Percentiles rank a stretch among this genome's conserved stretches.
Evolutionary conservation across 2,329 filamentous ascomycete genomes (phyloP).

Genomic region (Parascedosporium putredinis): DNA sequence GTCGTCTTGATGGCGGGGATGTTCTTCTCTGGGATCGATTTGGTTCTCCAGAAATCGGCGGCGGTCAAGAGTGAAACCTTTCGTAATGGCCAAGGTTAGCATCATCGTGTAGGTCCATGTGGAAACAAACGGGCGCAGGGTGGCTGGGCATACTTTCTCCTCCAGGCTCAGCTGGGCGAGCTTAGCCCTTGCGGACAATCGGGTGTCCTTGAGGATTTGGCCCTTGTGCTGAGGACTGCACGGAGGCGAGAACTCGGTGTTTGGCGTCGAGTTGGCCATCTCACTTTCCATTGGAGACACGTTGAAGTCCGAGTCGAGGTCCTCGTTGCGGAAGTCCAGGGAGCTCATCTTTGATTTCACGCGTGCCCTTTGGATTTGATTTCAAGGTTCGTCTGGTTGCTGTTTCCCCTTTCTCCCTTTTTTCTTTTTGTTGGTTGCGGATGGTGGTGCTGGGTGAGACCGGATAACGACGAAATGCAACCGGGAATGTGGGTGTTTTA

Average conservation of each 20-base stretch:
- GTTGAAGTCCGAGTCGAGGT: conserved; percentile 5
- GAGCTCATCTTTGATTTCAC: not conserved
- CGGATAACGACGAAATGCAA: not conserved
- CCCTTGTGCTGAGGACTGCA: conserved; percentile 30
- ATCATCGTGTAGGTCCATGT: not conserved
- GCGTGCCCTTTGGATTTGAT: too few relatives aligned
- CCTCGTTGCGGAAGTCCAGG: conserved; percentile 4
- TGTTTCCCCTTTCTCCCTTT: not conserved
- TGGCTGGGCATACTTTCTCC: conserved; percentile 40
- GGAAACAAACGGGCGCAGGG: not conserved
- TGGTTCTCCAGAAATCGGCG: conserved; percentile 62
- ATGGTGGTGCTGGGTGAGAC: not conserved
- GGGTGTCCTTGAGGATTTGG: conserved; percentile 25
- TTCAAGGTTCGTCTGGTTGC: too few relatives aligned
- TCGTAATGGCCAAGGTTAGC: not conserved
- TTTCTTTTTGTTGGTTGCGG: not conserved
- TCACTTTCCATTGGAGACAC: conserved; percentile 6
- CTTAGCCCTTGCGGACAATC: conserved; percentile 35
- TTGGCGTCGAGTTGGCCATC: conserved; percentile 32
- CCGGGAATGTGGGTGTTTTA: not conserved
- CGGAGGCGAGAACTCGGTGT: conserved; percentile 37
- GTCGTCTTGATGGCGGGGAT: conserved; percentile 57
- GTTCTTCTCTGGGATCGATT: conserved; percentile 48
- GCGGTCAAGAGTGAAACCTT: conserved; percentile 50
- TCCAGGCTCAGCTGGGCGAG: conserved; percentile 41